These are phyloP conservation scores for Lipomyces oligophaga DNA, from an alignment of 805 yeast genomes.

Conservation along the genomic window DNA sequence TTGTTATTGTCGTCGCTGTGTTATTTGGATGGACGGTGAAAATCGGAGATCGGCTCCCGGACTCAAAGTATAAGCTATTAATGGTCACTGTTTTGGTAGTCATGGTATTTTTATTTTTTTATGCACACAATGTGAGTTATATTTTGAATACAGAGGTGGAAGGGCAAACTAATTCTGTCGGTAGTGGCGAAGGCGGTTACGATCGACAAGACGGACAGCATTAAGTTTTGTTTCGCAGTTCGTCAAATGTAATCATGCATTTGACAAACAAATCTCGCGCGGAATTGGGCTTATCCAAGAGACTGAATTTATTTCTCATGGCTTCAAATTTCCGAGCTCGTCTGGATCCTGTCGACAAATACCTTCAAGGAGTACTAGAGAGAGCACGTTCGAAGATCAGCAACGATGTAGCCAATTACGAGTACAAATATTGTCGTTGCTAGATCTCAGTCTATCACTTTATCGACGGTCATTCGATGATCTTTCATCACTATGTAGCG, in stretches of 20 bases:
- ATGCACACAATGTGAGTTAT: conserved; percentile 24
- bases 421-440: conserved; percentile 15
- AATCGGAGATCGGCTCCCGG: conserved; percentile 5
- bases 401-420: conserved; percentile 22
- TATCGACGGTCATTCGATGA: conserved; percentile 11
- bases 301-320: conserved; percentile 27
- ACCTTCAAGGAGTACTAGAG: neutral
- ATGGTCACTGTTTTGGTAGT: conserved; percentile 13
- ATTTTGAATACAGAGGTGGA: neutral
- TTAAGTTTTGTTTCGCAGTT: conserved; percentile 17
- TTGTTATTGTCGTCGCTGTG: conserved; percentile 36
- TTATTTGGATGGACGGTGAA: conserved; percentile 34
- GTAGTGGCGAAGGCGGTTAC: conserved; percentile 27
- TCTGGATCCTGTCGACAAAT: neutral
- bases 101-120: conserved; percentile 17
- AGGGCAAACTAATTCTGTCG: neutral
- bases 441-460: conserved; percentile 22
- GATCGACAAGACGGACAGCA: conserved; percentile 18
- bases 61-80: conserved; percentile 6
- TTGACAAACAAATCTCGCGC: conserved; percentile 24
- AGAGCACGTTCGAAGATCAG: neutral
- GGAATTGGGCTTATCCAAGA: conserved; percentile 30
- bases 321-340: conserved; percentile 7
- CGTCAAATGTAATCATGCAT: conserved; percentile 21
- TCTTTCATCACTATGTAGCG: conserved; percentile 16